phyloP scores from a whole-genome alignment of 331 rosid genomes.

The Cydonia oblonga region DNA sequence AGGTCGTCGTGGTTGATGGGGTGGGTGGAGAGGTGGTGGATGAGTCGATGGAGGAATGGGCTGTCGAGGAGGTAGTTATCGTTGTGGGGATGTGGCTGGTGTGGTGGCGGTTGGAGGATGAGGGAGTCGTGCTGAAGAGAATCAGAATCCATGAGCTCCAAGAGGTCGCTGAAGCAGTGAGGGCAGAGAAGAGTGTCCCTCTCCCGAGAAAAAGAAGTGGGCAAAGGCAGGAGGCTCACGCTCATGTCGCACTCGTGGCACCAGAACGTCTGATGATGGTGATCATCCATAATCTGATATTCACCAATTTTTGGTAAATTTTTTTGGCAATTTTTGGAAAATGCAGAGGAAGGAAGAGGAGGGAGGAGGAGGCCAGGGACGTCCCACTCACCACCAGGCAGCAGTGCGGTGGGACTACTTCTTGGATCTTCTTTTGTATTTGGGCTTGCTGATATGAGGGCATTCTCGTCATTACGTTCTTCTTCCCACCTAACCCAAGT shows the following conservation, averaged over 20 bases:
- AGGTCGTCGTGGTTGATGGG: slow-evolving; percentile 1
- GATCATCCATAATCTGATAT: neutral
- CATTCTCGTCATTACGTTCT: neutral
- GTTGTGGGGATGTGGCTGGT: neutral
- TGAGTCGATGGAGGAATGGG: slow-evolving; percentile 19
- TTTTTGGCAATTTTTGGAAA: neutral
- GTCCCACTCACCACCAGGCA: neutral
- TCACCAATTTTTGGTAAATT: too few relatives aligned
- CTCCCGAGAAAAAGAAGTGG: neutral
- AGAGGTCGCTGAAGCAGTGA: slow-evolving; percentile 32
- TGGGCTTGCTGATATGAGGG: neutral
- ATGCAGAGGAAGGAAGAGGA: neutral
- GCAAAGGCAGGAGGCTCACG: slow-evolving; percentile 19
- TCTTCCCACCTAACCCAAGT: neutral
- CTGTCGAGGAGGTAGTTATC: slow-evolving; percentile 14
- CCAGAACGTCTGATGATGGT: slow-evolving; percentile 25
- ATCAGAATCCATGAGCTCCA: slow-evolving; percentile 36
- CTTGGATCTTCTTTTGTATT: neutral
- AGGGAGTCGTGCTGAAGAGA: neutral
- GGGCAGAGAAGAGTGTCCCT: slow-evolving; percentile 23
- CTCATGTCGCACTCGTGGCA: slow-evolving; percentile 48
- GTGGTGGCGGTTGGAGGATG: neutral
- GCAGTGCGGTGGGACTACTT: neutral
- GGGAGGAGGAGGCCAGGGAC: neutral
- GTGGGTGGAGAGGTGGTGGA: slow-evolving; percentile 22